phyloP scores from a whole-genome alignment of 805 yeast genomes.

The Barnettozyma wickerhamii region DNA sequence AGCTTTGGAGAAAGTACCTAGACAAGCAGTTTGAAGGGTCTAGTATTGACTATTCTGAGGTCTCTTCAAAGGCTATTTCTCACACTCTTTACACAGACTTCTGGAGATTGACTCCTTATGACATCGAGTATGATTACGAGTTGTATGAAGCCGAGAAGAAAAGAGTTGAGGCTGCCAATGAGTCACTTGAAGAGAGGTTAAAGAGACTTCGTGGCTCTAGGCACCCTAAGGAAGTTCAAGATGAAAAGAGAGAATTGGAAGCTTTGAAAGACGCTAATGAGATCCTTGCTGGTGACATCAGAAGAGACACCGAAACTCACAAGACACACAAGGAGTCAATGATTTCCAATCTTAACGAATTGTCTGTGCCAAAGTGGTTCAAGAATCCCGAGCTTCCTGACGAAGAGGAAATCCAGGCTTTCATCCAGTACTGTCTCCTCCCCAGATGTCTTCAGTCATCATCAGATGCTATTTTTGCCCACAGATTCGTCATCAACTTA shows the following conservation, averaged over 20 bases:
- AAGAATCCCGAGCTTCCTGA: conserved; percentile 8
- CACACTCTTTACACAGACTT: conserved; percentile 52
- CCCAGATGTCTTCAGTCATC: conserved; percentile 80
- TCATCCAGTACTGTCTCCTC: conserved; percentile 61
- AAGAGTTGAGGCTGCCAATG: conserved; percentile 34
- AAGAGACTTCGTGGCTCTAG: conserved; percentile 13
- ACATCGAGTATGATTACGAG: conserved; percentile 49
- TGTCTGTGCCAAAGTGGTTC: conserved; percentile 39
- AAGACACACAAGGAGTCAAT: conserved; percentile 29
- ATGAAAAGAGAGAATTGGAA: conserved; percentile 18
- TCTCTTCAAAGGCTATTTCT: conserved; percentile 28
- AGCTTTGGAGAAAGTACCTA: conserved; percentile 61
- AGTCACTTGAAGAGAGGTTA: conserved; percentile 34
- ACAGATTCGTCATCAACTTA: conserved; percentile 53
- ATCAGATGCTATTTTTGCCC: conserved; percentile 71
- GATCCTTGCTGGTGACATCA: conserved; percentile 5
- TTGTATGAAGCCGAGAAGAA: conserved; percentile 46
- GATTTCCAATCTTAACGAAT: conserved; percentile 27
- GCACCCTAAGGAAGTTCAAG: conserved; percentile 18
- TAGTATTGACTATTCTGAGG: conserved; percentile 9
- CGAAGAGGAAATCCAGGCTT: conserved; percentile 26
- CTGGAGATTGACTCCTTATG: conserved; percentile 73
- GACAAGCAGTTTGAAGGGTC: conserved; percentile 15
- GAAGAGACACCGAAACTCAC: conserved; percentile 33
- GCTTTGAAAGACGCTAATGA: conserved; percentile 10